A percentile compares a stretch with the other conserved stretches of the same genome.
Conservation (phyloP, 108 stramenopile genomes). For the Discostella pseudostelligera region DNA sequence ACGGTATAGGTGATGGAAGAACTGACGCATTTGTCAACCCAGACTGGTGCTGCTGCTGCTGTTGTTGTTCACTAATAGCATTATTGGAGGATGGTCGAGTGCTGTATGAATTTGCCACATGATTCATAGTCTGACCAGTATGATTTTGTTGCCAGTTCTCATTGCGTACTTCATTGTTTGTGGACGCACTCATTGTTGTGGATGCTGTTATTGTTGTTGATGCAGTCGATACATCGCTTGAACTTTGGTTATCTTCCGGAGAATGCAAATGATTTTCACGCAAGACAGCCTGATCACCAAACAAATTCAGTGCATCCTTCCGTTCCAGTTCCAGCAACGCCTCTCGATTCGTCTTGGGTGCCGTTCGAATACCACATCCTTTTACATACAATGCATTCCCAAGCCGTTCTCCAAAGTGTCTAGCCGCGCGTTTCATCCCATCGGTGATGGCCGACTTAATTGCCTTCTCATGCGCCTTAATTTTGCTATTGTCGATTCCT, state of each 20-base stretch:
- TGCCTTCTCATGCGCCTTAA: conserved; percentile 50
- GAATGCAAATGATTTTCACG: conserved; percentile 10
- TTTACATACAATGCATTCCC: conserved; percentile 54
- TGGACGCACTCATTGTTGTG: background rate
- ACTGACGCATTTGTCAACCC: background rate
- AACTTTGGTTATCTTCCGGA: background rate
- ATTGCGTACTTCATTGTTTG: background rate
- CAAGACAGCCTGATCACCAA: conserved; percentile 34
- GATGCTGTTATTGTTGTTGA: background rate
- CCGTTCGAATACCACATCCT: conserved; percentile 37
- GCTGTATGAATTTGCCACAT: background rate
- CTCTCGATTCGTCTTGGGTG: conserved; percentile 37
- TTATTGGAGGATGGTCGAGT: background rate
- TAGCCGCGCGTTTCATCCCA: conserved; percentile 50
- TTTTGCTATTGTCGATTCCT: conserved; percentile 37
- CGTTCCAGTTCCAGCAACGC: conserved; percentile 36
- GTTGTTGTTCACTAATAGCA: background rate
- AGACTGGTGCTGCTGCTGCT: conserved; percentile 1
- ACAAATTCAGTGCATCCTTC: conserved; percentile 36
- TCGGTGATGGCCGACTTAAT: conserved; percentile 50
- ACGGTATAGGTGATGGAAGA: background rate
- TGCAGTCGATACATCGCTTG: background rate
- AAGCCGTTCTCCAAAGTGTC: conserved; percentile 49
- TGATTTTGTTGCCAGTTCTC: background rate
- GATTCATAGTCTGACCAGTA: background rate